Evolutionary conservation across 2,329 filamentous ascomycete species (phyloP), one percentile per base, ranked within the genome.

Genomic region (Cryphonectria parasitica): DNA sequence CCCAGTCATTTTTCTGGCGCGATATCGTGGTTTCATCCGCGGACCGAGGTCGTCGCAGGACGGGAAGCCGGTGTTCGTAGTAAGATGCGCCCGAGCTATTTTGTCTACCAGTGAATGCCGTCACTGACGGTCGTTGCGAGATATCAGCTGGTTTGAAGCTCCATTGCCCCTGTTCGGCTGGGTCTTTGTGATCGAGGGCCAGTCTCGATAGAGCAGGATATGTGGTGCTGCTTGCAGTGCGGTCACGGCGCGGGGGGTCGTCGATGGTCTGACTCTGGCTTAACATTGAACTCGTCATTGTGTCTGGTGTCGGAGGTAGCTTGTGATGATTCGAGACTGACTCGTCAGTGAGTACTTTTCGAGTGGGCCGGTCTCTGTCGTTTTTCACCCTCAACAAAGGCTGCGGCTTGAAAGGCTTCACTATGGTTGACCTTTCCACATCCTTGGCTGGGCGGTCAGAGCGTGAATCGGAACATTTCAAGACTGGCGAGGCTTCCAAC

Each of bases 291-390:
- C 86, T 88, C 1, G 87, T 88, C 28, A 89, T 86, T 0, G 88
- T 89, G 73, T 89, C 87, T 0, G 88, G 88, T 0, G 88, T 89
- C 0, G 88, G 88, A 13, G 88, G 88, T 1, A 89, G 78, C 25
- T 78, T 78, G 25, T 84, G 82, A 6, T 83, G 81, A 67, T 82
- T 80, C 1, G 80, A 72, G 75, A 80, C 71, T 69, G 80, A 75
- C n/a, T 81, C 81, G 41, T 86, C 84, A 0, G 86, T 88, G 41
- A 83, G 75, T 8, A 88, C 86, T 58, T 79, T 82, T 13, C 85
- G 81, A 17, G 87, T 34, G 74, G 0, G 82, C 80, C 19, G 85
- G 82, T 56, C 83, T 79, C 77, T 87, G 69, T 86, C 83, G 31
- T 85, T 68, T 5, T 49, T 63, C 10, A 62, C 68, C 8, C 62